Conservation (phyloP, 1,284 basidiomycete genomes). For the Ustilago vetiveriae region DNA sequence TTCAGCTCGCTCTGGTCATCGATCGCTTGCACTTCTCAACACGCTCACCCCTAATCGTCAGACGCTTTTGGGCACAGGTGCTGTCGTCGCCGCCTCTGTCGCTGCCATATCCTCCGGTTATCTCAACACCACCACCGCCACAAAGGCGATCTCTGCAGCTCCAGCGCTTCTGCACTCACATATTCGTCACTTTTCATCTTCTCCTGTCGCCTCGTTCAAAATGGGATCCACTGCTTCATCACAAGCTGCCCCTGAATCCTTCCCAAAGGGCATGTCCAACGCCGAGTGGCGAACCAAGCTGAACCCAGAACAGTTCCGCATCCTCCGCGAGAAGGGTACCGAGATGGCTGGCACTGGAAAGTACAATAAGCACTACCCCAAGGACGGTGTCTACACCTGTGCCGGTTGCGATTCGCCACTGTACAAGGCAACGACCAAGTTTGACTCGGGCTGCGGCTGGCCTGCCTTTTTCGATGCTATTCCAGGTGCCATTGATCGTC, state of each 20-base stretch:
- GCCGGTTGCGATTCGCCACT: slow-evolving; percentile 67
- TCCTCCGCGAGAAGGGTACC: slow-evolving; percentile 87
- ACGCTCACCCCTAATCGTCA: slow-evolving; percentile 24
- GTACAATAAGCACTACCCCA: slow-evolving; percentile 76
- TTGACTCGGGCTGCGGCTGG: slow-evolving; percentile 93
- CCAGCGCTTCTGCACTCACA: not conserved
- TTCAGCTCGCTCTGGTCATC: slow-evolving; percentile 32
- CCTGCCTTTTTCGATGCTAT: slow-evolving; percentile 96
- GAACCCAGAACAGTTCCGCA: slow-evolving; percentile 85
- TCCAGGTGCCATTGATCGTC: slow-evolving; percentile 82
- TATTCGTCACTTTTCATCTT: slow-evolving; percentile 23
- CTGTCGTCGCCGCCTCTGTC: slow-evolving; percentile 22
- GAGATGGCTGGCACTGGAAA: slow-evolving; percentile 80
- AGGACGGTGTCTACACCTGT: slow-evolving; percentile 75
- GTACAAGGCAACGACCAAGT: slow-evolving; percentile 81
- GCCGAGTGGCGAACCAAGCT: slow-evolving; percentile 87
- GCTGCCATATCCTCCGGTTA: slow-evolving; percentile 27
- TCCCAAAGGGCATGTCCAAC: slow-evolving; percentile 73
- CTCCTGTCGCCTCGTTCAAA: slow-evolving; percentile 10
- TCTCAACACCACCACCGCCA: not conserved
- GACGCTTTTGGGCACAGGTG: slow-evolving; percentile 24
- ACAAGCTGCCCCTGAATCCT: slow-evolving; percentile 36
- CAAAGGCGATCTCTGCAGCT: slow-evolving; percentile 1
- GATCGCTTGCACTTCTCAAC: slow-evolving; percentile 12
- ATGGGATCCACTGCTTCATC: slow-evolving; percentile 43